A percentile compares a stretch with the other conserved stretches of the same genome.
These are phyloP conservation scores for Zea luxurians DNA, from an alignment of 176 grass and related monocot species.

Conservation along the genomic window DNA sequence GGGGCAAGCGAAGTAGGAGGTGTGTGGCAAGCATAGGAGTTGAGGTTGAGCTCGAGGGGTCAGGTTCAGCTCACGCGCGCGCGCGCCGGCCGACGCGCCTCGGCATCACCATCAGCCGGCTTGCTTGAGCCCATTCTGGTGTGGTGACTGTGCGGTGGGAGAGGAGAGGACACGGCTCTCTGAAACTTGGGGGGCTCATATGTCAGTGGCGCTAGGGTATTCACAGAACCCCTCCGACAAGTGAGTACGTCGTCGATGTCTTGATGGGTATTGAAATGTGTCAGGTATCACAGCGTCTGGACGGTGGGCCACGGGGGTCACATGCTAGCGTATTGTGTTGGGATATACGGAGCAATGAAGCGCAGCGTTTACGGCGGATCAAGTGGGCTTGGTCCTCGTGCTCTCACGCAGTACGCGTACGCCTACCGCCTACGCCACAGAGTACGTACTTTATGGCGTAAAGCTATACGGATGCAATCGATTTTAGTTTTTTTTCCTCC, in stretches of 20 bases:
- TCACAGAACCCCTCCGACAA: neutral
- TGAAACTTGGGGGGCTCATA: neutral
- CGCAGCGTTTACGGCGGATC: neutral
- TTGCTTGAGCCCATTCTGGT: neutral
- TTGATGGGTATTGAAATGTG: neutral
- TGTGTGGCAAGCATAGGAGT: slow-evolving; percentile 15
- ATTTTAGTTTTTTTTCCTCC: neutral
- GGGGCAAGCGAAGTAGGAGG: slow-evolving; percentile 20
- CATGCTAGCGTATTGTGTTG: neutral
- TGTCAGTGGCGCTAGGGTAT: neutral
- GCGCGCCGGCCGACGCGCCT: neutral
- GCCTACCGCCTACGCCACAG: too few species aligned
- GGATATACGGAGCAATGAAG: neutral
- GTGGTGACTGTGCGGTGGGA: neutral
- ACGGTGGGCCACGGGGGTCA: neutral
- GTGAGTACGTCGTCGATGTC: neutral
- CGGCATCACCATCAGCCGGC: neutral
- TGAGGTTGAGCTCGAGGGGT: neutral
- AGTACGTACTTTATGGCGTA: neutral
- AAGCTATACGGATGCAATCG: neutral
- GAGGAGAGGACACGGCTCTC: neutral
- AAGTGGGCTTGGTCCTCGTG: neutral
- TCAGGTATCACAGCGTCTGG: neutral
- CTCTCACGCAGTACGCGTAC: neutral
- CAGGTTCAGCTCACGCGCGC: neutral